Percentiles rank a stretch among this genome's conserved stretches.
These are phyloP conservation scores for Monosporascus sp. DNA, from an alignment of 2,329 filamentous ascomycete species.

Conservation along the genomic window DNA sequence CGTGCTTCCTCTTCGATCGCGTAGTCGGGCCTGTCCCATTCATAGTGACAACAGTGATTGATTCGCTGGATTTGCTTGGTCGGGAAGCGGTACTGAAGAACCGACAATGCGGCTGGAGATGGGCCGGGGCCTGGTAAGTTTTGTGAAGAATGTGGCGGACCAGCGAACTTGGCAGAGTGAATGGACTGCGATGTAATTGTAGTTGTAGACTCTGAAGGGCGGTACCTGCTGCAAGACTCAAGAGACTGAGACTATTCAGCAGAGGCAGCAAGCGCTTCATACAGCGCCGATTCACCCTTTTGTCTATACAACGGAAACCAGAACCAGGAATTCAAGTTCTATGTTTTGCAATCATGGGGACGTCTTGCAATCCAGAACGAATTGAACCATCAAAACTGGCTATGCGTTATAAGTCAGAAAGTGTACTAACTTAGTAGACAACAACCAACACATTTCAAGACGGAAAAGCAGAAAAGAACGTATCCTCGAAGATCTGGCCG, in stretches of 20 bases:
- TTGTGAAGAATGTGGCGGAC: neutral
- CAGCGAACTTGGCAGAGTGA: neutral
- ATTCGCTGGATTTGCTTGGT: neutral
- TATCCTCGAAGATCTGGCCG: no score
- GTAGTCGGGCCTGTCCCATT: conserved; percentile 35
- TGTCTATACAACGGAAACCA: conserved; percentile 1
- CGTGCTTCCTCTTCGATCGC: conserved; percentile 47
- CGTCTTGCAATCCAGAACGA: no score
- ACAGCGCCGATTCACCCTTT: conserved; percentile 14
- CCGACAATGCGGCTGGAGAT: neutral
- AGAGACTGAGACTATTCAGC: conserved; percentile 5
- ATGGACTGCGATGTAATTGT: neutral
- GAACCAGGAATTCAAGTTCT: conserved; percentile 5
- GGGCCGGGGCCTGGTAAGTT: no score
- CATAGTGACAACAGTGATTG: conserved; percentile 28
- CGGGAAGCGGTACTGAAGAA: conserved; percentile 3
- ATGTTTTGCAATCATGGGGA: neutral
- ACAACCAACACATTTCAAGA: no score
- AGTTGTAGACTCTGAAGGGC: neutral
- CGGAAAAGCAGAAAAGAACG: no score
- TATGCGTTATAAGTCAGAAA: no score
- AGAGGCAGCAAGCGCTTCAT: conserved; percentile 17
- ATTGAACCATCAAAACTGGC: no score
- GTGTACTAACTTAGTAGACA: no score
- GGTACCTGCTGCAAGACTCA: conserved; percentile 7